Base-by-base conservation (phyloP, 257 asterid species). In the Solanum etuberosum region DNA sequence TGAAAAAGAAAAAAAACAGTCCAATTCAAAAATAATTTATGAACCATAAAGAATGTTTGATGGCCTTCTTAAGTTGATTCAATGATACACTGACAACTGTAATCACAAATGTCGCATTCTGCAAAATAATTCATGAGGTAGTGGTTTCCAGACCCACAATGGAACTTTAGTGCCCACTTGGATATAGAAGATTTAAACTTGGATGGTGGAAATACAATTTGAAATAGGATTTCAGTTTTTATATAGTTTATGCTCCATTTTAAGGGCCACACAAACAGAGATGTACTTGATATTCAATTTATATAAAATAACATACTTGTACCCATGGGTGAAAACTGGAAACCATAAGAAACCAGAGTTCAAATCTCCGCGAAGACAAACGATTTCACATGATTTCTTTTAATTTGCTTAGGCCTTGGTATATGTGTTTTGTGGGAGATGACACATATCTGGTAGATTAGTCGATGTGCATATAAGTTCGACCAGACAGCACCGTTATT, bases 71-170 rank as follows among this genome's bases (percentile, higher is more conserved):
- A 27, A 86, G 80, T 83, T 43, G 61, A 23, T 38, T 21, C 23
- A 25, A 12, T 57, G 74, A 27, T 23, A 37, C 34, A 37, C 14
- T 77, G 85, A 48, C 85, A 18, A 29, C 85, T 48, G 43, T 81
- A 29, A 48, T 68, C 84, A 87, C 37, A 40, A 84, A 57, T 87
- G 91, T 87, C 91, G 37, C 90, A 84, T 73, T 48, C 46, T 74
- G 73, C 87, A 9, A 46, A 85, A 90, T 86, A 85, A 65, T 59
- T 73, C 8, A 25, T 65, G 74, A 16, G 68, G 32, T 67, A 37
- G 83, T 37, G 65, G 15, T 72, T 85, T 48, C 83, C 42, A 72
- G 68, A 48, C 54, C 65, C 83, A 27, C 85, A 46, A 80, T 29
- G 51, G 86, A 77, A 40, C 85, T 38, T 54, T 76, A 51, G 88